These are phyloP conservation scores for Juncus inflexus DNA, from an alignment of 176 grass and related monocot species.

Conservation along the genomic window DNA sequence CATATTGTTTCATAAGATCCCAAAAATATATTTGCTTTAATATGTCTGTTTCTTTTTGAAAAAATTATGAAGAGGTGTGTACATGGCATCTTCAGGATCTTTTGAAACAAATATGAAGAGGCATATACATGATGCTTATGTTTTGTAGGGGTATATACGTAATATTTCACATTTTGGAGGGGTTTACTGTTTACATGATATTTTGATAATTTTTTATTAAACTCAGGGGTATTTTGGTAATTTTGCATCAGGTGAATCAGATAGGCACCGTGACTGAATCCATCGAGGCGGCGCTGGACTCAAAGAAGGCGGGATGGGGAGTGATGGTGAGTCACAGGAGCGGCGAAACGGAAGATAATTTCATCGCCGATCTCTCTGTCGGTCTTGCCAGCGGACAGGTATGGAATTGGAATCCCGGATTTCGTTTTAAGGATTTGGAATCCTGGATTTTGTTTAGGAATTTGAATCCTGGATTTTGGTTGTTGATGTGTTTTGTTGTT, in stretches of 20 bases:
- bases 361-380: conserved; percentile 87
- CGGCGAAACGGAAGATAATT: conserved; percentile 98
- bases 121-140: no score
- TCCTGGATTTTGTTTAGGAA: background rate
- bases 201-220: no score
- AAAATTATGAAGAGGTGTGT: no score
- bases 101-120: no score
- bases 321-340: conserved; percentile 98
- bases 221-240: background rate
- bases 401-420: conserved; percentile 3
- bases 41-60: no score
- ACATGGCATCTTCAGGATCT: no score
- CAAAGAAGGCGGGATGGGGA: conserved; percentile 91
- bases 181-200: no score
- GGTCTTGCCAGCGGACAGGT: conserved; percentile 93
- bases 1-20: no score
- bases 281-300: conserved; percentile 89
- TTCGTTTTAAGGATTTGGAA: background rate
- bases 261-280: conserved; percentile 86
- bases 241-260: conserved; percentile 75
- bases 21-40: no score
- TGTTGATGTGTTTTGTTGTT: conserved; percentile 12
- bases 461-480: background rate
- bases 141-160: no score
- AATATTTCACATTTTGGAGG: no score